Conservation (phyloP, 108 stramenopile species). For the Nitzschia sp. region DNA sequence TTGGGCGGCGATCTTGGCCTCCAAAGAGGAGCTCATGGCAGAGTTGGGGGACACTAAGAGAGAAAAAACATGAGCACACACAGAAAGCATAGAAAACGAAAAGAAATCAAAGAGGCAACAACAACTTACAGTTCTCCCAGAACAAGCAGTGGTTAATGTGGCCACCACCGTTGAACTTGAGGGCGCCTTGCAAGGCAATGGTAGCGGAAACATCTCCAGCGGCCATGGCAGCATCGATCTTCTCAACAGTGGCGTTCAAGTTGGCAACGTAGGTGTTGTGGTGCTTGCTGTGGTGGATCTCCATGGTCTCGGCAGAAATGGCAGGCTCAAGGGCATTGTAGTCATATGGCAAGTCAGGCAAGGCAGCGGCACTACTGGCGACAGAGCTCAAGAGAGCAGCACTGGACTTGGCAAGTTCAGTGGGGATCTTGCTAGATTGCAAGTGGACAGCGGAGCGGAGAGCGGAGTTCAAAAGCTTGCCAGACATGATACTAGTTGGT, state of each 20-base stretch:
- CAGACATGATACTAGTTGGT: slow-evolving; percentile 36
- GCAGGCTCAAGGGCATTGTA: slow-evolving; percentile 87
- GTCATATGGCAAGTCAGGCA: slow-evolving; percentile 91
- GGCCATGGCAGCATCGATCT: slow-evolving; percentile 75
- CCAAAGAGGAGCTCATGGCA: slow-evolving; percentile 50
- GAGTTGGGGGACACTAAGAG: slow-evolving; percentile 23
- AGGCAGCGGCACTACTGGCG: slow-evolving; percentile 50
- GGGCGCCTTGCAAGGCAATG: slow-evolving; percentile 75
- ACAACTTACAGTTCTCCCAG: slow-evolving; percentile 84
- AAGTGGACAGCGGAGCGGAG: slow-evolving; percentile 78
- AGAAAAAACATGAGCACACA: not conserved
- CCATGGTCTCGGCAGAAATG: slow-evolving; percentile 92
- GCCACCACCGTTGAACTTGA: slow-evolving; percentile 99
- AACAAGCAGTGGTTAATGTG: slow-evolving; percentile 98
- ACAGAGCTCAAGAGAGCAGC: slow-evolving; percentile 72
- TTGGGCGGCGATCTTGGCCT: slow-evolving; percentile 66
- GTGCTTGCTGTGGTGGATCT: slow-evolving; percentile 93
- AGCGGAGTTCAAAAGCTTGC: slow-evolving; percentile 56
- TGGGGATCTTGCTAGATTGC: slow-evolving; percentile 68
- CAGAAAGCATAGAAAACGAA: not conserved
- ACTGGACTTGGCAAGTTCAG: slow-evolving; percentile 52
- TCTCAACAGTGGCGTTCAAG: slow-evolving; percentile 85
- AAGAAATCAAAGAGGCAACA: not conserved
- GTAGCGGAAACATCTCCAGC: slow-evolving; percentile 75
- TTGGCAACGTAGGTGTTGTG: slow-evolving; percentile 94